Base-by-base conservation (phyloP, 345 rosid genomes). In the Salix arbutifolia region DNA sequence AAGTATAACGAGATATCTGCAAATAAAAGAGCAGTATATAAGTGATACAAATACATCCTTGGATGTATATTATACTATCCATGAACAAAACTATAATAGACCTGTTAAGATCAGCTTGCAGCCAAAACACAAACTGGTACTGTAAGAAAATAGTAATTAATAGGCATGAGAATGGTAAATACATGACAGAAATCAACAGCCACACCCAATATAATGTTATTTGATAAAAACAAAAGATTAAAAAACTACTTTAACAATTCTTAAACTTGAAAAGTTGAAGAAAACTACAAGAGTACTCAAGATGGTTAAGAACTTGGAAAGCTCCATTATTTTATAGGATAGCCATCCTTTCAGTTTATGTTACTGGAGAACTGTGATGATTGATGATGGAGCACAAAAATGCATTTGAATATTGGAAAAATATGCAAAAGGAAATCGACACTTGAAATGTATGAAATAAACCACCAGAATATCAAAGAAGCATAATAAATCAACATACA, bases 41-140 rank as follows among this genome's bases (percentile, higher is more conserved):
- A 56, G 44, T 16, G 42, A 28, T 33, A 65, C 73, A 5, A 69
- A 72, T 6, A 74, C 52, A 25, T 40, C 58, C 42, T 25, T 21
- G 17, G 71, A 60, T 46, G 64, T 67, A 69, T 25, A 75, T 30
- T 69, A 56, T 67, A 48, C 23, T 52, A 76, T 44, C 35, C 40
- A 19, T 50, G 19, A 50, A 19, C 21, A 46, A 70, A 65, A 69
- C 14, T 38, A 52, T 35, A 13, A 2, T 11, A 21, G 13, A 66
- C 64, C 18, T 26, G 17, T 70, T 53, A 68, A 30, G 26, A 50
- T 31, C 52, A 78, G 64, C 66, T 23, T 72, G 26, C 44, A 68
- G 33, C 42, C 23, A 68, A 35, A 60, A 70, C 28, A 25, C 6
- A 18, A 66, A 46, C 28, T 30, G 61, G 30, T 48, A 30, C 25